phyloP scores from a whole-genome alignment of 176 grass and related monocot genomes.

The maize (Zea mays) region Zm-B73-REFERENCE-NAM-5.0 NC_050099.1:204251001-204251500 shows the following conservation, averaged over 20 bases:
- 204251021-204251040: no score
- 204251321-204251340: neutral
- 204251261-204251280: neutral
- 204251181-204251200: neutral
- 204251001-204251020: no score
- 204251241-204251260: slow-evolving; percentile 38
- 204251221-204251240: neutral
- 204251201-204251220: neutral
- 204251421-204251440: slow-evolving; percentile 31
- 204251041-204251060: slow-evolving; percentile 18
- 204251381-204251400: neutral
- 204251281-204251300: neutral
- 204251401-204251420: slow-evolving; percentile 35
- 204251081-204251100: neutral
- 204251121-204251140: neutral
- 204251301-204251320: neutral
- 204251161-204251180: neutral
- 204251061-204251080: neutral
- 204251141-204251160: neutral
- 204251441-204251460: slow-evolving; percentile 13
- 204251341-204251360: neutral
- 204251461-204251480: slow-evolving; percentile 12
- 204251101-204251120: neutral
- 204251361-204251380: slow-evolving; percentile 18
- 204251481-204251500: neutral